Conservation (phyloP, 2,329 filamentous ascomycete species). For the Aspergillus hiratsukae region DNA sequence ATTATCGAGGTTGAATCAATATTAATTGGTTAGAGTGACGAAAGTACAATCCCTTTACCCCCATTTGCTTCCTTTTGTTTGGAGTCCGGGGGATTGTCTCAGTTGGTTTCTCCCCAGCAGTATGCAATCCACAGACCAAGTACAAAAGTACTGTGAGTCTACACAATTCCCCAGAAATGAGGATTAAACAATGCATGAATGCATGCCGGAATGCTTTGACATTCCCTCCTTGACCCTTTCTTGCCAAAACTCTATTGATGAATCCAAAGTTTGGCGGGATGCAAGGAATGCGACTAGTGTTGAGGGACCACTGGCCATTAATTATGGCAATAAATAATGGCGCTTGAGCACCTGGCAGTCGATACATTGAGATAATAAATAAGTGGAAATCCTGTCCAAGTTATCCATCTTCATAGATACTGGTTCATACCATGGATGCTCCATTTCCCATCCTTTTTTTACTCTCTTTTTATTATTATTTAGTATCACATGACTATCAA, state of each 20-base stretch:
- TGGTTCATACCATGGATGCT: not conserved
- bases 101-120: too few species aligned
- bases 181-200: too few species aligned
- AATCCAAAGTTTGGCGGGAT: not conserved
- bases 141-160: too few species aligned
- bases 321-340: not conserved
- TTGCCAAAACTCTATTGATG: not conserved
- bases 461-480: not conserved
- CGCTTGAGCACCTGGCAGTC: not conserved
- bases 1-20: not conserved
- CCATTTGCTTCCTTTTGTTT: not conserved
- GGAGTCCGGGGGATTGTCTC: not conserved
- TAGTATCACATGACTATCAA: not conserved
- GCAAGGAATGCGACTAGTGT: not conserved
- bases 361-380: not conserved
- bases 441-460: not conserved
- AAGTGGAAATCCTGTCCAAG: not conserved
- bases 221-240: not conserved
- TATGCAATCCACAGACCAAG: too few species aligned
- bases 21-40: too few species aligned
- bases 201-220: not conserved
- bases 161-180: not conserved
- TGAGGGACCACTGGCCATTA: not conserved
- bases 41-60: not conserved
- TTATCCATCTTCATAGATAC: not conserved